Evolutionary conservation across 129 eudicot genomes (phyloP).

Genomic region (Chrysanthemum lavandulifolium): DNA sequence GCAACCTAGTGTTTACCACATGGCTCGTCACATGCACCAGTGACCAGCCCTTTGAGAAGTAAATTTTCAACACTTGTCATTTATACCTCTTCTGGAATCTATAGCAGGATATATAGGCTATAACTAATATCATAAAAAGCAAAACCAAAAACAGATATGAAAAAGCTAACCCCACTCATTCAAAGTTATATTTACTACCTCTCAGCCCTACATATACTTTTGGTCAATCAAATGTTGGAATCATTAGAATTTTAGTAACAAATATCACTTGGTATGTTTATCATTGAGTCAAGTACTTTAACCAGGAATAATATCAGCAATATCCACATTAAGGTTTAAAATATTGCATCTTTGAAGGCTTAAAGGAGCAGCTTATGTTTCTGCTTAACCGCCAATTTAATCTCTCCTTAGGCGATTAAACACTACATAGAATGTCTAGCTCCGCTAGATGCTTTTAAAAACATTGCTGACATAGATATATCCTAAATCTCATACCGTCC

Average conservation of each 20-base stretch:
- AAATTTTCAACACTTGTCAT: slow-evolving; percentile 1
- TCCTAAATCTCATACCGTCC: neutral
- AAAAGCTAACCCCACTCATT: neutral
- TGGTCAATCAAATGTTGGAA: neutral
- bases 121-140: neutral
- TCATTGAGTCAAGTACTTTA: neutral
- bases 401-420: neutral
- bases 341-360: neutral
- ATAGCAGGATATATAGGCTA: slow-evolving; percentile 9
- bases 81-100: slow-evolving; percentile 12
- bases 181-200: no score
- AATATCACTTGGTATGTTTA: neutral
- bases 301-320: neutral
- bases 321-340: neutral
- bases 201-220: neutral
- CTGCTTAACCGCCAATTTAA: neutral
- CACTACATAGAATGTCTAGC: slow-evolving; percentile 1
- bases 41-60: slow-evolving; percentile 9
- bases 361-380: neutral
- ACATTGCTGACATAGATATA: neutral
- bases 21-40: slow-evolving; percentile 29
- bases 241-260: neutral
- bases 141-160: neutral
- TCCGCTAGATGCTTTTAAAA: neutral
- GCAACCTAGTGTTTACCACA: slow-evolving; percentile 19